These are phyloP conservation scores for Aspergillus spinulosporus DNA, from an alignment of 2,329 filamentous ascomycete species.

Conservation along the genomic window DNA sequence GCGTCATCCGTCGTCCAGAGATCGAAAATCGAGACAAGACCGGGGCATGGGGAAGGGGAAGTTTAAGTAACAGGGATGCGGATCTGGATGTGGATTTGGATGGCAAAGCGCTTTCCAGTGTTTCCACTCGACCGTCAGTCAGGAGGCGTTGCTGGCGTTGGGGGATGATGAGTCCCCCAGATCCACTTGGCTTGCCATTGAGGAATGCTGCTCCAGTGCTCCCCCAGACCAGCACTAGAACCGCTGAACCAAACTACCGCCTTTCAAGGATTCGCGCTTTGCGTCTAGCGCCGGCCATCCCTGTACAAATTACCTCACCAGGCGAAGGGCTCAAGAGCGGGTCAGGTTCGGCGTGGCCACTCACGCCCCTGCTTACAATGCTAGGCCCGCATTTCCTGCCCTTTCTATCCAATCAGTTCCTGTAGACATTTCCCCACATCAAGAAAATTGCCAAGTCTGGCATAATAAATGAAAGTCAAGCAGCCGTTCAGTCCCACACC, in stretches of 20 bases:
- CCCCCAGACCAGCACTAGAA: constrained; percentile 31
- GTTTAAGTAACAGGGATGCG: constrained; percentile 30
- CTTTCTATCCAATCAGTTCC: not conserved
- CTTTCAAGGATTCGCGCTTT: not conserved
- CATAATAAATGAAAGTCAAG: constrained; percentile 6
- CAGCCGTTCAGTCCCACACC: constrained; percentile 14
- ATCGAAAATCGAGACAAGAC: constrained; percentile 24
- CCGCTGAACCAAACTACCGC: constrained; percentile 12
- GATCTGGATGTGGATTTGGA: too few species aligned
- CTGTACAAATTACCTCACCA: constrained; percentile 15
- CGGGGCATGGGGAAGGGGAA: constrained; percentile 25
- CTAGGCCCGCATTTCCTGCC: constrained; percentile 3
- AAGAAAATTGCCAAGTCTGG: not conserved
- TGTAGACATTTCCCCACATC: not conserved
- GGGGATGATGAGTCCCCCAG: constrained; percentile 26
- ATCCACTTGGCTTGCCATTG: constrained; percentile 19
- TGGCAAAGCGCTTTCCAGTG: too few species aligned
- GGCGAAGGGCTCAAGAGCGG: constrained; percentile 17
- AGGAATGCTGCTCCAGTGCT: constrained; percentile 20
- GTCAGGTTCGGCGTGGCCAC: constrained; percentile 23
- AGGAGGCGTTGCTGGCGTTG: constrained; percentile 22
- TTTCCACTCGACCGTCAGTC: constrained; percentile 14
- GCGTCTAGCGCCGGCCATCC: constrained; percentile 12
- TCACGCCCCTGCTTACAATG: constrained; percentile 17
- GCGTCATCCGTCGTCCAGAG: constrained; percentile 20